Evolutionary conservation across 352 stramenopile species (phyloP).

Genomic region (Halophytophthora polymorphica): DNA sequence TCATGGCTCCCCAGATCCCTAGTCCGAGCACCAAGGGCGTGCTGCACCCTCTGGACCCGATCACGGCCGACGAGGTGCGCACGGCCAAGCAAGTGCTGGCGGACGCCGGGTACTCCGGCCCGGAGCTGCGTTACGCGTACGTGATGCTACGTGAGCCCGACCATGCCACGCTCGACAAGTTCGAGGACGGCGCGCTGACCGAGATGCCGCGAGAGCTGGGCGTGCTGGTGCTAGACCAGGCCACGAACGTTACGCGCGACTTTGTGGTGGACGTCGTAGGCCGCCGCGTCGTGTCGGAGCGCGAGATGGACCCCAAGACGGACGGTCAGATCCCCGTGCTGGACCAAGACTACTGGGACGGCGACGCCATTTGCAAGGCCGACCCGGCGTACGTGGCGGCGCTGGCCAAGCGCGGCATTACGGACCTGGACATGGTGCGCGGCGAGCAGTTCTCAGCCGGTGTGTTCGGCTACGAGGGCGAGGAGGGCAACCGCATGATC

Average conservation of each 20-base stretch:
- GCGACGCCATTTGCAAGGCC: slow-evolving; percentile 16
- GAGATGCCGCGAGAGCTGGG: slow-evolving; percentile 18
- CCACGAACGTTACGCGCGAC: slow-evolving; percentile 7
- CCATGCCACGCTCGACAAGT: slow-evolving; percentile 14
- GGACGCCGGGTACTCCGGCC: slow-evolving; percentile 8
- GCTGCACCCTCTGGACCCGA: slow-evolving; percentile 17
- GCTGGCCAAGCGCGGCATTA: slow-evolving; percentile 16
- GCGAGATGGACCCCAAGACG: slow-evolving; percentile 9
- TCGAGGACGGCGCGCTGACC: slow-evolving; percentile 7
- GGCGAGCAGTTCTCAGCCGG: slow-evolving; percentile 15
- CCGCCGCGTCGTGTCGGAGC: slow-evolving; percentile 3
- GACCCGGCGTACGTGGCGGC: slow-evolving; percentile 16
- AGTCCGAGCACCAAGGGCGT: slow-evolving; percentile 1
- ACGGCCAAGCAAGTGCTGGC: slow-evolving; percentile 15
- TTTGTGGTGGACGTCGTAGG: slow-evolving; percentile 15
- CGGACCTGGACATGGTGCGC: slow-evolving; percentile 14
- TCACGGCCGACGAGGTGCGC: slow-evolving; percentile 16
- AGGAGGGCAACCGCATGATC: slow-evolving; percentile 17
- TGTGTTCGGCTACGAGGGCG: slow-evolving; percentile 12
- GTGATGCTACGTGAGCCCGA: slow-evolving; percentile 22
- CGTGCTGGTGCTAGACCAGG: slow-evolving; percentile 15
- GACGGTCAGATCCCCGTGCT: slow-evolving; percentile 19
- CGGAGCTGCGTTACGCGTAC: slow-evolving; percentile 18
- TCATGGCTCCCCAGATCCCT: background rate
- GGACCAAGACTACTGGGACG: slow-evolving; percentile 19